A percentile compares a stretch with the other conserved stretches of the same genome.
These are phyloP conservation scores for Sclerotiophoma versabilis DNA, from an alignment of 2,329 filamentous ascomycete species.

Conservation along the genomic window DNA sequence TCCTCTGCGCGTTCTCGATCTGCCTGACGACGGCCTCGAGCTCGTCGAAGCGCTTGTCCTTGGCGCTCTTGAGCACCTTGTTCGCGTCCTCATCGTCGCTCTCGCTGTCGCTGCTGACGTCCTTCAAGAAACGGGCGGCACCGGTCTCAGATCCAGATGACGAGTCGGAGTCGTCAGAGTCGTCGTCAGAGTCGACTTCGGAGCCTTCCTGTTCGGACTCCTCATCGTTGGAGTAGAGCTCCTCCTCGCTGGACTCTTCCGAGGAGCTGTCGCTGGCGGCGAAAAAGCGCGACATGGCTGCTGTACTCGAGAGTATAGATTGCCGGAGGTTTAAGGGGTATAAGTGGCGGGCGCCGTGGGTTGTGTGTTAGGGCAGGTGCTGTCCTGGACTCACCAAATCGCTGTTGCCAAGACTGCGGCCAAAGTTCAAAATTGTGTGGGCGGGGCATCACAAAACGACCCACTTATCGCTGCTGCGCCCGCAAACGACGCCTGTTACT, in stretches of 20 bases:
- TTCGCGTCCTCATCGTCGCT: conserved; percentile 85
- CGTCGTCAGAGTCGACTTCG: conserved; percentile 64
- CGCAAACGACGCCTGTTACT: conserved; percentile 3
- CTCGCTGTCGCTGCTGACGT: conserved; percentile 78
- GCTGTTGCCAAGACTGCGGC: conserved; percentile 17
- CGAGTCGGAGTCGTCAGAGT: conserved; percentile 60
- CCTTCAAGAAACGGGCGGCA: conserved; percentile 82
- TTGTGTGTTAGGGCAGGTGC: conserved; percentile 12
- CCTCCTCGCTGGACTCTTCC: conserved; percentile 93
- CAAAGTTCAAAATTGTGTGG: conserved; percentile 18
- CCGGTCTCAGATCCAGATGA: conserved; percentile 70
- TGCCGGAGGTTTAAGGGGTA: conserved; percentile 31
- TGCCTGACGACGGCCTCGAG: conserved; percentile 86
- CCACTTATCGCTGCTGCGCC: conserved; percentile 4
- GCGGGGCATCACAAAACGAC: conserved; percentile 7
- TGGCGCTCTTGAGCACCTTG: conserved; percentile 93
- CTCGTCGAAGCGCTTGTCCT: conserved; percentile 96
- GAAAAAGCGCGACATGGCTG: conserved; percentile 84
- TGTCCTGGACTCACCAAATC: conserved; percentile 22
- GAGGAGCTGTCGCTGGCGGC: conserved; percentile 93
- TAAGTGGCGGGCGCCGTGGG: conserved; percentile 30
- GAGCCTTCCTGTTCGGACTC: conserved; percentile 50
- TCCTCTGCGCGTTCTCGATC: conserved; percentile 97
- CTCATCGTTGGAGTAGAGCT: conserved; percentile 86
- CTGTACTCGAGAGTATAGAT: conserved; percentile 32